Evolutionary conservation across 2,329 filamentous ascomycete genomes (phyloP), one percentile per base, ranked within the genome.

Genomic region (Trichophyton mentagrophytes): DNA sequence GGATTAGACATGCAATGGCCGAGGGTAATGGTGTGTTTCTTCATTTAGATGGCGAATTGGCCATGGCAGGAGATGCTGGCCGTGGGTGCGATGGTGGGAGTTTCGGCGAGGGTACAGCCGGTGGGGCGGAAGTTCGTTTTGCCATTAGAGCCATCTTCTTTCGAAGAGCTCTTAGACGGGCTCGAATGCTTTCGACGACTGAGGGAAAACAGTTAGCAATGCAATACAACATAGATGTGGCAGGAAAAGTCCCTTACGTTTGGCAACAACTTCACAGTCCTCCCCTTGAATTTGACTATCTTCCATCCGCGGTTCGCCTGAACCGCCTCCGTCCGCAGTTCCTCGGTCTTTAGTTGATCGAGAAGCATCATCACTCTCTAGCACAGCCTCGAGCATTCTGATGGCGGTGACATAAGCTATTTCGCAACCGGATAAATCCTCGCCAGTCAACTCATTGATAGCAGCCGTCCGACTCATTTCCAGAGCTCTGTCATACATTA

Each of bases 401-500:
- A 97, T 90, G 0, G 93, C 91, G 0, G 93, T 97, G 60, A 89
- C 82, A 70, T 99, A 99, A 17, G 90, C 91, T 27, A 96, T 85
- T 70, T 97, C 91, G 70, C 92, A 97, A 15, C 90, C 90, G 0
- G 79, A 76, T 25, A 97, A 78, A 72, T 97, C 91, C 64, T 93
- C 89, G 61, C 92, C 90, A 1, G 93, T 90, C 57, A 99, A 88
- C 75, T 99, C 93, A 67, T 95, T 95, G 69, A 97, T 93, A 6
- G 93, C 93, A 6, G 93, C 92, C 3, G 89, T 85, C 59, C 90
- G 85, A 71, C 90, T 96, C 93, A 99, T 97, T 72, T 99, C 93
- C 22, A 97, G 78, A 0, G 93, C 93, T 55, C 93, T 88, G 67
- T 99, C 93, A 71, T 96, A 99, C 90, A 99, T 96, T 53, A 99